phyloP scores from a whole-genome alignment of 148 eudicot species.

The Silene conica region DNA sequence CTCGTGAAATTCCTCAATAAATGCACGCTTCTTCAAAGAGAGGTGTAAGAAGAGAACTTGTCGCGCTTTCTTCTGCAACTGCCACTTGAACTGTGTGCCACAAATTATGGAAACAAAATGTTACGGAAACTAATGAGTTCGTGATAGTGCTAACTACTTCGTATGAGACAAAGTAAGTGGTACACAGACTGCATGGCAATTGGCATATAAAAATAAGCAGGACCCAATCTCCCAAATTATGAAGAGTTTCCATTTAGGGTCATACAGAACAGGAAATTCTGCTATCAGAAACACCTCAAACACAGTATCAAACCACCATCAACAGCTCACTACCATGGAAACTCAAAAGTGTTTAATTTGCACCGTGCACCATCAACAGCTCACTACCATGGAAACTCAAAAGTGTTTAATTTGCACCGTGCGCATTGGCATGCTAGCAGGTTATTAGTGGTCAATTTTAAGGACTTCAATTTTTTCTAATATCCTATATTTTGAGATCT shows the following conservation, averaged over 20 bases:
- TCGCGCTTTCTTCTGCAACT: conserved; percentile 78
- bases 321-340: too few relatives aligned
- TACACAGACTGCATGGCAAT: background rate
- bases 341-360: too few relatives aligned
- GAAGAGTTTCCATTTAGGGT: background rate
- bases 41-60: conserved; percentile 84
- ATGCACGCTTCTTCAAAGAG: conserved; percentile 75
- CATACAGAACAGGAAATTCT: background rate
- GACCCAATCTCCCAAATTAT: background rate
- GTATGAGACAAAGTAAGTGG: background rate
- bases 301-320: too few relatives aligned
- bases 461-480: background rate
- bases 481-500: background rate
- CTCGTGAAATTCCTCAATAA: conserved; percentile 82
- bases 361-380: too few relatives aligned
- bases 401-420: too few relatives aligned
- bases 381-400: too few relatives aligned
- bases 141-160: background rate
- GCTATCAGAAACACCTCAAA: background rate
- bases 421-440: too few relatives aligned
- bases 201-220: background rate
- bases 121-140: background rate
- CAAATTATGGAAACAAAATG: background rate
- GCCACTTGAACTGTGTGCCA: conserved; percentile 72
- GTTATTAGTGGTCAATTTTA: background rate